These are phyloP conservation scores for Erythrobasidium hasegawianum DNA, from an alignment of 1,284 basidiomycete species.

Conservation along the genomic window DNA sequence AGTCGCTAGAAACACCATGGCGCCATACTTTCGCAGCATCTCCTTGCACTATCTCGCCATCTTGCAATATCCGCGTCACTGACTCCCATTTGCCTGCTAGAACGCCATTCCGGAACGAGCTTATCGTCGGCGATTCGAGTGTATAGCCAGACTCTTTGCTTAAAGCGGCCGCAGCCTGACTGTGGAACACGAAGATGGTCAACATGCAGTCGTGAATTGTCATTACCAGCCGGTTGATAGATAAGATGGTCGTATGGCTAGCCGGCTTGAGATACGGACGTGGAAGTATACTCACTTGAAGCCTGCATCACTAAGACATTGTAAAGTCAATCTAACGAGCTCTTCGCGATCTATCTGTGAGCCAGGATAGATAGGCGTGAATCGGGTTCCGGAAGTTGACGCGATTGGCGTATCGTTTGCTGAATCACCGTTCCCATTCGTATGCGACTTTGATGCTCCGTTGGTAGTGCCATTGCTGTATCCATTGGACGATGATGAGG, in stretches of 20 bases:
- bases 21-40: constrained; percentile 15
- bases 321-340: constrained; percentile 82
- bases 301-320: constrained; percentile 86
- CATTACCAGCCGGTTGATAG: too few relatives aligned
- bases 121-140: constrained; percentile 73
- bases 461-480: constrained; percentile 9
- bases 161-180: constrained; percentile 79
- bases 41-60: constrained; percentile 40
- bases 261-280: background rate
- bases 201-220: too few relatives aligned
- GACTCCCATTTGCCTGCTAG: constrained; percentile 78
- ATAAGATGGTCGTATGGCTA: background rate
- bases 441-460: constrained; percentile 17
- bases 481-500: background rate
- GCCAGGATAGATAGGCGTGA: constrained; percentile 50
- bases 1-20: background rate
- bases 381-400: constrained; percentile 26
- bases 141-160: constrained; percentile 89
- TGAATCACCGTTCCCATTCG: background rate
- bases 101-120: constrained; percentile 75
- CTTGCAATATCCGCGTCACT: constrained; percentile 67
- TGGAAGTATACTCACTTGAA: constrained; percentile 70
- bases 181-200: constrained; percentile 52
- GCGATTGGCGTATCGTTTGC: constrained; percentile 1
- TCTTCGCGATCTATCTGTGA: constrained; percentile 73